These are phyloP conservation scores for Blakeslea trispora DNA, from an alignment of 371 early-diverging fungal species.

Conservation along the genomic window DNA sequence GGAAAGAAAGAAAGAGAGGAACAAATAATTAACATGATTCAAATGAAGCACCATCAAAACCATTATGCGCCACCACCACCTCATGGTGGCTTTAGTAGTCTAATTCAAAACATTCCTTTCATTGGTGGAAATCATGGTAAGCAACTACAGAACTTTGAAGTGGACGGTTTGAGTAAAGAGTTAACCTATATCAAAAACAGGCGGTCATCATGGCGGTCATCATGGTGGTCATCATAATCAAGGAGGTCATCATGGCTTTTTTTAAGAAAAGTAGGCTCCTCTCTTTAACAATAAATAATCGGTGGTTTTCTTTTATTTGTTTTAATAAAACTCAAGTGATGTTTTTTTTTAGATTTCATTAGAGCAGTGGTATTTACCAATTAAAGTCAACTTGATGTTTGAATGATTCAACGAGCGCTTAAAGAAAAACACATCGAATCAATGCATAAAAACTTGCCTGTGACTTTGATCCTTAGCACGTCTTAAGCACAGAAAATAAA, in stretches of 20 bases:
- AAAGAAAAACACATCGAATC: too few species aligned
- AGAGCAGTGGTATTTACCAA: too few species aligned
- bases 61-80: not conserved
- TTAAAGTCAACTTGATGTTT: too few species aligned
- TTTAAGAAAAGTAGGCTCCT: not conserved
- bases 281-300: too few species aligned
- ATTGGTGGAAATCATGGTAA: not conserved
- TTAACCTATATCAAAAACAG: not conserved
- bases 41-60: not conserved
- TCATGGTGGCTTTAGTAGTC: not conserved
- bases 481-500: not conserved
- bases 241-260: not conserved
- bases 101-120: not conserved
- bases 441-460: too few species aligned
- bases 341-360: too few species aligned
- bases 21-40: too few species aligned
- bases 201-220: not conserved
- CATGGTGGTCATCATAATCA: not conserved
- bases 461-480: not conserved
- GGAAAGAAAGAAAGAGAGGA: not conserved
- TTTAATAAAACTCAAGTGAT: too few species aligned
- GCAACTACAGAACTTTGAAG: not conserved
- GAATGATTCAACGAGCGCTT: too few species aligned
- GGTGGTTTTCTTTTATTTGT: too few species aligned
- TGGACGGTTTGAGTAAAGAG: too few species aligned